phyloP scores from a whole-genome alignment of 1,139 yeast species.

The Geotrichum bryndzae region DNA sequence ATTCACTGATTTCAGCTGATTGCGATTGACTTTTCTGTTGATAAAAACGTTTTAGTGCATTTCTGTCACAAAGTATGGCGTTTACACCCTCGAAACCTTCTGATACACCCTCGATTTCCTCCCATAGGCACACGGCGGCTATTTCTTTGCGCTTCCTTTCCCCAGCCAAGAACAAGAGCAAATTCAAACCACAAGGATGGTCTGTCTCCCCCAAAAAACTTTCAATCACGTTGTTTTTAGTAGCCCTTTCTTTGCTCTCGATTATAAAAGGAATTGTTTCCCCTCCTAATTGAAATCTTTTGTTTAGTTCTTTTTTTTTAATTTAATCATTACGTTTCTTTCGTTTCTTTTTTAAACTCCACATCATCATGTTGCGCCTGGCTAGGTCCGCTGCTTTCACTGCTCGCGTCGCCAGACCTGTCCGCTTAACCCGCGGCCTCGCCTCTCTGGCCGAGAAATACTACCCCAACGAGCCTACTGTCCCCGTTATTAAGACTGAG shows the following conservation, averaged over 20 bases:
- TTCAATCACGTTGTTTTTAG: background rate
- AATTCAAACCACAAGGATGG: background rate
- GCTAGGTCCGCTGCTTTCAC: conserved; percentile 9
- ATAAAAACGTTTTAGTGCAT: background rate
- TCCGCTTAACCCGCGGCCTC: conserved; percentile 6
- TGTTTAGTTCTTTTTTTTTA: background rate
- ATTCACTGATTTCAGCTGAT: no score
- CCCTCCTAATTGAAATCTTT: background rate
- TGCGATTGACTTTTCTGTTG: no score
- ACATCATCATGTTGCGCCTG: conserved; percentile 7
- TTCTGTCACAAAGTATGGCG: background rate
- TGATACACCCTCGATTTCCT: background rate
- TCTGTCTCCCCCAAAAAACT: background rate
- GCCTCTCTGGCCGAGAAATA: conserved; percentile 31
- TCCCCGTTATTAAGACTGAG: conserved; percentile 48
- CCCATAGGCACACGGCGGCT: background rate
- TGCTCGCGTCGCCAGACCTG: conserved; percentile 3
- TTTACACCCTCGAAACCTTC: background rate
- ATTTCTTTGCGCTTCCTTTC: background rate
- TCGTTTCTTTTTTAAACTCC: background rate
- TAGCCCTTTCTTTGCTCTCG: background rate
- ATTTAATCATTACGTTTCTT: background rate
- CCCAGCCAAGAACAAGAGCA: background rate
- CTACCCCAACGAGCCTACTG: conserved; percentile 59
- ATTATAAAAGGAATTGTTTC: background rate